Evolutionary conservation across 495 filamentous ascomycete species (phyloP).

Genomic region (Aspergillus kassunensis): DNA sequence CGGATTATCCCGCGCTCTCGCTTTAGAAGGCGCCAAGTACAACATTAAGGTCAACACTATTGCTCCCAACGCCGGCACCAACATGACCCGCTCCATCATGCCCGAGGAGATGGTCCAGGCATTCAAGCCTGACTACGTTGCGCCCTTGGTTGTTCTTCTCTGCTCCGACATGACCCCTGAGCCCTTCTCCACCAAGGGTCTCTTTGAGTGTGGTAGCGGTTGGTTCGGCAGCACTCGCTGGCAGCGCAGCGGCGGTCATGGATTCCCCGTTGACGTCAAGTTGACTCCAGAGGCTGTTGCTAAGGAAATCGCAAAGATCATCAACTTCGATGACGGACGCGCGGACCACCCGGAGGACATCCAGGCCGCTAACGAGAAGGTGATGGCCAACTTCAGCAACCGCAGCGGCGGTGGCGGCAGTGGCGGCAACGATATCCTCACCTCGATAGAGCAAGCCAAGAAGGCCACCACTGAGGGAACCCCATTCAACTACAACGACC

Average conservation of each 20-base stretch:
- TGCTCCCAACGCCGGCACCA: slow-evolving; percentile 93
- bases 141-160: slow-evolving; percentile 83
- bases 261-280: slow-evolving; percentile 85
- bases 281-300: slow-evolving; percentile 84
- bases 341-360: slow-evolving; percentile 82
- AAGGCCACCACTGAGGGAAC: slow-evolving; percentile 66
- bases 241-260: slow-evolving; percentile 88
- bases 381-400: slow-evolving; percentile 92
- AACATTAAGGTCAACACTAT: slow-evolving; percentile 99
- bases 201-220: slow-evolving; percentile 96
- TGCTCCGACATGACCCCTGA: slow-evolving; percentile 84
- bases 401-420: slow-evolving; percentile 50
- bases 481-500: slow-evolving; percentile 76
- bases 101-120: slow-evolving; percentile 98
- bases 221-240: slow-evolving; percentile 91
- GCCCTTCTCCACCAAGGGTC: slow-evolving; percentile 71
- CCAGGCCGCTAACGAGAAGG: slow-evolving; percentile 72
- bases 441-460: slow-evolving; percentile 75
- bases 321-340: slow-evolving; percentile 84
- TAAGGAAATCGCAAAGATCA: slow-evolving; percentile 72
- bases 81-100: slow-evolving; percentile 93
- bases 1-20: slow-evolving; percentile 88
- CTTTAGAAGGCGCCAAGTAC: slow-evolving; percentile 92
- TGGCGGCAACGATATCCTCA: slow-evolving; percentile 50
- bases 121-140: slow-evolving; percentile 99